Evolutionary conservation across 495 filamentous ascomycete species (phyloP).

Genomic region (Darksidea phi): DNA sequence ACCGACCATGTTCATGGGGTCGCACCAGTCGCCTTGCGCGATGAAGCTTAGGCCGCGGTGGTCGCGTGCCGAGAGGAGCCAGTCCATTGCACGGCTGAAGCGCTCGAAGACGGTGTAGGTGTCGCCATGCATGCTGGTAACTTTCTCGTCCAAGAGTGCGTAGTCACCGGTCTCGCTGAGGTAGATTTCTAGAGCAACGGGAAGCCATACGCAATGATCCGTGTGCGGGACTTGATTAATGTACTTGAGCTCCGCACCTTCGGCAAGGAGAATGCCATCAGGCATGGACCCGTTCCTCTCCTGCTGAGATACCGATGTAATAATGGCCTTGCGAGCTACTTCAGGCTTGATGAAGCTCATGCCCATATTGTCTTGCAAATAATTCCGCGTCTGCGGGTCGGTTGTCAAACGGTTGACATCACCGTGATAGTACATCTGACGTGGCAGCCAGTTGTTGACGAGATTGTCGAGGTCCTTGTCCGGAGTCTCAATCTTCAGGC

Average conservation of each 20-base stretch:
- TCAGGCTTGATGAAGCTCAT: constrained; percentile 58
- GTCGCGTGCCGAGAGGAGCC: constrained; percentile 52
- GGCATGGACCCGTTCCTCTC: constrained; percentile 57
- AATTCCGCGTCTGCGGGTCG: constrained; percentile 59
- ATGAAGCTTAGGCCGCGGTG: constrained; percentile 56
- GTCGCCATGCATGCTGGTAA: constrained; percentile 46
- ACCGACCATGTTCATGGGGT: constrained; percentile 61
- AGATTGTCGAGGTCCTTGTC: constrained; percentile 58
- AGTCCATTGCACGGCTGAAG: constrained; percentile 56
- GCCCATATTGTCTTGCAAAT: constrained; percentile 60
- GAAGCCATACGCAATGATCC: constrained; percentile 59
- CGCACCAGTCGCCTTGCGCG: constrained; percentile 59
- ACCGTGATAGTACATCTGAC: constrained; percentile 58
- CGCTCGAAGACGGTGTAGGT: constrained; percentile 54
- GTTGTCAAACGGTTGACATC: constrained; percentile 59
- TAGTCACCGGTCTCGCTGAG: constrained; percentile 57
- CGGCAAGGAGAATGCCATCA: constrained; percentile 54
- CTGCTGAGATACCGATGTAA: constrained; percentile 53
- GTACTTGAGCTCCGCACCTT: constrained; percentile 58
- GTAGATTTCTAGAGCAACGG: constrained; percentile 54
- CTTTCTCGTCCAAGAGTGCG: constrained; percentile 47
- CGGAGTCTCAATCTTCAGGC: constrained; percentile 53
- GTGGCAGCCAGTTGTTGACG: constrained; percentile 59
- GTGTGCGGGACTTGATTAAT: constrained; percentile 61
- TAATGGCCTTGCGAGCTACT: constrained; percentile 49